Conservation (phyloP, 2,329 filamentous ascomycete genomes). For the Ophiosphaerella korrae region DNA sequence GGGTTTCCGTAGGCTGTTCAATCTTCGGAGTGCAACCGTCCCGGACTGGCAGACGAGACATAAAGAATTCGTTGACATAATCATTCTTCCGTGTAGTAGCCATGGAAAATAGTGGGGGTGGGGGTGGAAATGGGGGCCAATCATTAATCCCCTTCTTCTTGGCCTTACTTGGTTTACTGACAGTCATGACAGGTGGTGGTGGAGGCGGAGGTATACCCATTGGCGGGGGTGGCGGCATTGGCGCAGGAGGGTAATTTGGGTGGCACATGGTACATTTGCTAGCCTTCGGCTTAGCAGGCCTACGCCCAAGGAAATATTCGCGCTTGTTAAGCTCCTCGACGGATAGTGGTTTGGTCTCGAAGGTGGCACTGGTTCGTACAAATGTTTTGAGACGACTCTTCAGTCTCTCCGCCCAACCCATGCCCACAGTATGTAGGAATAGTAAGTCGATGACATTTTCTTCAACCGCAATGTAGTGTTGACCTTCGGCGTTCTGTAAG, state of each 20-base stretch:
- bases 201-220: constrained; percentile 15
- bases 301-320: constrained; percentile 27
- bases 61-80: constrained; percentile 31
- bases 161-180: not conserved
- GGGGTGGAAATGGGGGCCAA: not conserved
- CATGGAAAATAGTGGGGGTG: constrained; percentile 12
- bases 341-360: constrained; percentile 4
- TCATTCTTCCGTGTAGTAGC: constrained; percentile 15
- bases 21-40: constrained; percentile 14
- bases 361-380: not conserved
- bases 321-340: constrained; percentile 14
- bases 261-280: constrained; percentile 14
- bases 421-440: constrained; percentile 29
- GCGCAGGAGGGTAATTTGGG: constrained; percentile 5
- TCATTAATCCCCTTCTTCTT: constrained; percentile 1
- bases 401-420: constrained; percentile 28
- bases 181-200: not conserved
- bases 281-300: not conserved
- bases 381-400: constrained; percentile 15
- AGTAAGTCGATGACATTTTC: constrained; percentile 37
- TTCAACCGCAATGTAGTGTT: constrained; percentile 29
- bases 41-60: constrained; percentile 28
- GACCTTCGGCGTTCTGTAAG: constrained; percentile 25
- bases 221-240: constrained; percentile 6
- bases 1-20: constrained; percentile 10